Evolutionary conservation across 441 rosid genomes (phyloP).

Genomic region (Pelargonium cotyledonis): DNA sequence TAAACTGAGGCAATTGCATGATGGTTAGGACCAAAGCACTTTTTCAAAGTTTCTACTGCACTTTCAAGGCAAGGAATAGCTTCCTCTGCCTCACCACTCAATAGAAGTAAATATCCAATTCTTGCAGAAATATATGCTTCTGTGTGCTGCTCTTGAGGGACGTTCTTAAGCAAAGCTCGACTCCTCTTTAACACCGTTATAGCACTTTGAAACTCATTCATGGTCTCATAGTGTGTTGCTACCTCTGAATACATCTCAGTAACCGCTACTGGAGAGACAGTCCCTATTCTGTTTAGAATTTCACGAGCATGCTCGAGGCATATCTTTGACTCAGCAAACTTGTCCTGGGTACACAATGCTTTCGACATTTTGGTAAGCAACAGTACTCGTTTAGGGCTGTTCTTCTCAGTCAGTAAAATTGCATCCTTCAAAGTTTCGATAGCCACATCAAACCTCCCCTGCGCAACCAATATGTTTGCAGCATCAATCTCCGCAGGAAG

Average conservation of each 20-base stretch:
- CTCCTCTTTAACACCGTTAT: constrained; percentile 68
- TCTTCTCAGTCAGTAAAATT: constrained; percentile 64
- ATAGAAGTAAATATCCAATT: constrained; percentile 72
- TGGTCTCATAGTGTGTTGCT: constrained; percentile 79
- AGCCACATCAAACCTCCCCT: constrained; percentile 73
- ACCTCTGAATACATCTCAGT: constrained; percentile 90
- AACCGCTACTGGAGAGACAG: constrained; percentile 52
- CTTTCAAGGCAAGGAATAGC: neutral
- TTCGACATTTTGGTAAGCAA: constrained; percentile 81
- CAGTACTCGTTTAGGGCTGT: constrained; percentile 61
- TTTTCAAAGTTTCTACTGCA: neutral
- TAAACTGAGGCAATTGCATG: neutral
- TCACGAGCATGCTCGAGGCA: constrained; percentile 76
- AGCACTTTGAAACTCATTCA: constrained; percentile 82
- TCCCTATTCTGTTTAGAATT: constrained; percentile 69
- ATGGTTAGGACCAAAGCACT: constrained; percentile 4
- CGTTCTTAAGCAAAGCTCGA: constrained; percentile 57
- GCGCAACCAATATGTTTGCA: constrained; percentile 77
- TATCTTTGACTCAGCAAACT: constrained; percentile 55
- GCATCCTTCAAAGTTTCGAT: constrained; percentile 53
- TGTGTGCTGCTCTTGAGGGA: constrained; percentile 82
- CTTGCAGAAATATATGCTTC: constrained; percentile 90
- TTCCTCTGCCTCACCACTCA: constrained; percentile 1
- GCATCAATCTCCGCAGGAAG: constrained; percentile 75
- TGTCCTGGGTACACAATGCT: constrained; percentile 63